Conservation (phyloP, 257 asterid genomes). For the Ajuga chamaepitys region DNA sequence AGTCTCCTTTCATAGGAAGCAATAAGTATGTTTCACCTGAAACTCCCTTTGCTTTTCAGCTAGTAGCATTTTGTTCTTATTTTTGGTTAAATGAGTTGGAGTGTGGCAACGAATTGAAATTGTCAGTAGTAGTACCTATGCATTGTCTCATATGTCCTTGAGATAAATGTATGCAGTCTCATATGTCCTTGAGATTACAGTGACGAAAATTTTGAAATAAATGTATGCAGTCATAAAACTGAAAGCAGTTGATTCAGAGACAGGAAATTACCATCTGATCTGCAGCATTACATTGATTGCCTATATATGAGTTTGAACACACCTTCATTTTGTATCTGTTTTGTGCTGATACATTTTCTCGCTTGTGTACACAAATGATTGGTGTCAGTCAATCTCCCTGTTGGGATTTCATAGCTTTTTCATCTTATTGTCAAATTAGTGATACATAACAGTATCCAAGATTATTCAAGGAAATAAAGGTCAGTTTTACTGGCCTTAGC, state of each 20-base stretch:
- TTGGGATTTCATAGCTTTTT: neutral
- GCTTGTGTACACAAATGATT: neutral
- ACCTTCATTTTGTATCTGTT: neutral
- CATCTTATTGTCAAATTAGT: neutral
- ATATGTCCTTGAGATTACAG: neutral
- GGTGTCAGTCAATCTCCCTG: neutral
- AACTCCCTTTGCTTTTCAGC: conserved; percentile 1
- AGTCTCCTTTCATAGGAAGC: neutral
- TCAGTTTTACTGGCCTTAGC: neutral
- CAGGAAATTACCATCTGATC: neutral
- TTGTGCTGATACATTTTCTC: neutral
- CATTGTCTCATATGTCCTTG: neutral
- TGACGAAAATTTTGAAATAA: neutral
- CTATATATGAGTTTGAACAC: neutral
- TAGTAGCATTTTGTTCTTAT: neutral
- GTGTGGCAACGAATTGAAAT: neutral
- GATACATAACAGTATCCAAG: neutral
- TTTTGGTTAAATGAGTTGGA: neutral
- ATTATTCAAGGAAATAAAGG: neutral
- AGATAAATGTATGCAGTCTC: too few relatives aligned
- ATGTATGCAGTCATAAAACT: neutral
- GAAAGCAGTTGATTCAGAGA: conserved; percentile 1
- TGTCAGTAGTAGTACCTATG: neutral
- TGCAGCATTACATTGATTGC: neutral
- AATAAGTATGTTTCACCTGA: neutral